Percentiles rank a stretch among this genome's conserved stretches.
These are phyloP conservation scores for Pseudogymnoascus verrucosus DNA, from an alignment of 2,329 filamentous ascomycete species.

Conservation along the genomic window DNA sequence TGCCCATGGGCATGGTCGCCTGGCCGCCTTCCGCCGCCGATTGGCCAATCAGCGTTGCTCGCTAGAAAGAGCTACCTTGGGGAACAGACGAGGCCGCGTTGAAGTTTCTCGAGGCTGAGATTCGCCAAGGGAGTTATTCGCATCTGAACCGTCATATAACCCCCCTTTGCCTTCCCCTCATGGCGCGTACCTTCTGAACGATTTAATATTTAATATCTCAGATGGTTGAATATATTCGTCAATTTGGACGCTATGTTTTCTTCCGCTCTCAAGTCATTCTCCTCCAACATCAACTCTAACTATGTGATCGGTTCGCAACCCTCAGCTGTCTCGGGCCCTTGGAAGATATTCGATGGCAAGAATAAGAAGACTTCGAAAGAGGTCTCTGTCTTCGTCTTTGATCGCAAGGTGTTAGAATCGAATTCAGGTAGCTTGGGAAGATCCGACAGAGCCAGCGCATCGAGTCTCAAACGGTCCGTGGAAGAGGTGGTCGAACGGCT, in stretches of 20 bases:
- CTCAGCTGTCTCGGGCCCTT: slow-evolving; percentile 77
- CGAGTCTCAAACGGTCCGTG: slow-evolving; percentile 68
- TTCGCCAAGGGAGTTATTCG: neutral
- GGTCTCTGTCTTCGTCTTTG: slow-evolving; percentile 91
- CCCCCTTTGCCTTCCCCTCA: neutral
- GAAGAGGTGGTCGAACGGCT: slow-evolving; percentile 88
- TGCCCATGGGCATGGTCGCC: neutral
- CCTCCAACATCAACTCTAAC: slow-evolving; percentile 84
- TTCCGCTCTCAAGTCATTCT: slow-evolving; percentile 87
- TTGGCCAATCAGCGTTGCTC: slow-evolving; percentile 1
- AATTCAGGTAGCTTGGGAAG: slow-evolving; percentile 53
- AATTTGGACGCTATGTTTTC: slow-evolving; percentile 65
- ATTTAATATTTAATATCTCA: neutral
- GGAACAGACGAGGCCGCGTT: slow-evolving; percentile 2
- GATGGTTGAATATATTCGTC: slow-evolving; percentile 7
- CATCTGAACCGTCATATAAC: neutral
- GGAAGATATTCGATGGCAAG: slow-evolving; percentile 97
- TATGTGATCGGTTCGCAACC: slow-evolving; percentile 73
- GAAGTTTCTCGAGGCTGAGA: slow-evolving; percentile 6
- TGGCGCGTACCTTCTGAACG: neutral
- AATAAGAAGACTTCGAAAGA: slow-evolving; percentile 88
- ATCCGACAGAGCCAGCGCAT: slow-evolving; percentile 42
- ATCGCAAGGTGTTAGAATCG: slow-evolving; percentile 74
- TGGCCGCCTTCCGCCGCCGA: neutral
- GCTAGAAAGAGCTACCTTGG: slow-evolving; percentile 4